Conservation (phyloP, 768 basidiomycete genomes). For the Lactifluus hygrophoroides region DNA sequence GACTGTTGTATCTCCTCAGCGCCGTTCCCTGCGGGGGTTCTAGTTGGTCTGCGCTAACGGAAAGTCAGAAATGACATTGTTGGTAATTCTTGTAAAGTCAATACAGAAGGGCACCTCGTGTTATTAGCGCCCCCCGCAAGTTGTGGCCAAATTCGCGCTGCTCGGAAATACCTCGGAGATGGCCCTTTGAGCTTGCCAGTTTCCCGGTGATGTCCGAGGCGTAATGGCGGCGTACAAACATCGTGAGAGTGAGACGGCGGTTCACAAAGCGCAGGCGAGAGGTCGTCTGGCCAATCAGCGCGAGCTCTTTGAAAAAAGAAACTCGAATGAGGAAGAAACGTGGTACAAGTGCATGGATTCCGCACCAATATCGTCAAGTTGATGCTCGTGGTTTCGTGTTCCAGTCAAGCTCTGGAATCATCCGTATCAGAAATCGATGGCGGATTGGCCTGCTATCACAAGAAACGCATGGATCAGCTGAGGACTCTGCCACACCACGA, state of each 20-base stretch:
- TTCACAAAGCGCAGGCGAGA: neutral
- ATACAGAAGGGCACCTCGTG: too few species aligned
- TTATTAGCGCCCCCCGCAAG: too few species aligned
- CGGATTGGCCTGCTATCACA: neutral
- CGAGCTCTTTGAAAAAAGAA: neutral
- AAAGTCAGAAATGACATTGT: too few species aligned
- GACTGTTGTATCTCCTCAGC: too few species aligned
- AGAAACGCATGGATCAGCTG: conserved; percentile 1
- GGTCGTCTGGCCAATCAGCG: too few species aligned
- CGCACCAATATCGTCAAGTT: neutral
- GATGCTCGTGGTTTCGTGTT: neutral
- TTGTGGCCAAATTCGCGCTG: neutral
- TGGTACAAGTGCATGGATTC: neutral
- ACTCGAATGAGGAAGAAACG: neutral
- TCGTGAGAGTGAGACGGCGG: too few species aligned
- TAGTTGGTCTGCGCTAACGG: too few species aligned
- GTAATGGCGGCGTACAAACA: too few species aligned
- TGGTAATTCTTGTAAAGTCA: too few species aligned
- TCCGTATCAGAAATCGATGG: neutral
- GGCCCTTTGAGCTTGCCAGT: neutral
- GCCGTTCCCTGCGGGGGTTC: too few species aligned
- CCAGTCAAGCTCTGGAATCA: neutral
- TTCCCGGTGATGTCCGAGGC: too few species aligned
- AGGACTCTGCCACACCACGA: neutral
- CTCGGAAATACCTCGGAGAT: neutral